Percentiles rank a stretch among this genome's conserved stretches.
These are phyloP conservation scores for Phytophthora tubulina DNA, from an alignment of 352 stramenopile species.

Conservation along the genomic window DNA sequence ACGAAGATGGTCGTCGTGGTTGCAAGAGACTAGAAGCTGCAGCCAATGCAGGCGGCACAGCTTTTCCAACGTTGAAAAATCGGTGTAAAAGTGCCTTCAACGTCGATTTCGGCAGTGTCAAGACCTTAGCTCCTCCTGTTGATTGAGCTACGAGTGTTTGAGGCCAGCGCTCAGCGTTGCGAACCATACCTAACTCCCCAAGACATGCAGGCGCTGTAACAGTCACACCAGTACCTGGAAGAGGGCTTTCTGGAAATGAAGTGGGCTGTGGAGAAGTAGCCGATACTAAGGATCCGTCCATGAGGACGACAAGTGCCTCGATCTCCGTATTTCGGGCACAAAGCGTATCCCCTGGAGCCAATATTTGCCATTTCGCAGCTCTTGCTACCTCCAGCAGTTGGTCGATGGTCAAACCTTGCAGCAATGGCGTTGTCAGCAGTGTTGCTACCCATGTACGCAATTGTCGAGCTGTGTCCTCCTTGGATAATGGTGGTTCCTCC, in stretches of 20 bases:
- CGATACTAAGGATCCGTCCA: slow-evolving; percentile 46
- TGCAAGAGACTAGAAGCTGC: slow-evolving; percentile 14
- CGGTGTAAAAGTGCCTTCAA: slow-evolving; percentile 56
- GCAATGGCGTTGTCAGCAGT: slow-evolving; percentile 42
- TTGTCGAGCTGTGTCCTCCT: slow-evolving; percentile 62
- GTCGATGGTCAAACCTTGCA: slow-evolving; percentile 53
- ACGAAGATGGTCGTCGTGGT: slow-evolving; percentile 49
- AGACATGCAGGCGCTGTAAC: slow-evolving; percentile 36
- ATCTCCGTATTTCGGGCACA: slow-evolving; percentile 44
- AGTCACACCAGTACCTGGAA: not conserved
- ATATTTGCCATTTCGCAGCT: slow-evolving; percentile 46
- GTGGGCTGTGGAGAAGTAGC: not conserved
- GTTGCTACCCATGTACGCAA: slow-evolving; percentile 47
- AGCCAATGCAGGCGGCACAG: slow-evolving; percentile 23
- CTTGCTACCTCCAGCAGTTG: slow-evolving; percentile 66
- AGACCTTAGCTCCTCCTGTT: slow-evolving; percentile 32
- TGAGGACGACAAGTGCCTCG: slow-evolving; percentile 51
- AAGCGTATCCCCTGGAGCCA: slow-evolving; percentile 30
- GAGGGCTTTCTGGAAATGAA: not conserved
- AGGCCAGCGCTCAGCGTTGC: slow-evolving; percentile 50
- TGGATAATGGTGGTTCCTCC: slow-evolving; percentile 52
- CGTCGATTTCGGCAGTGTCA: slow-evolving; percentile 41
- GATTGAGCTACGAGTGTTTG: slow-evolving; percentile 39
- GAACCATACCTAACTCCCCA: slow-evolving; percentile 63
- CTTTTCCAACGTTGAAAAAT: slow-evolving; percentile 52